Percentiles rank a stretch among this genome's conserved stretches.
Conservation (phyloP, 768 basidiomycete species). For the Lactarius hengduanensis region DNA sequence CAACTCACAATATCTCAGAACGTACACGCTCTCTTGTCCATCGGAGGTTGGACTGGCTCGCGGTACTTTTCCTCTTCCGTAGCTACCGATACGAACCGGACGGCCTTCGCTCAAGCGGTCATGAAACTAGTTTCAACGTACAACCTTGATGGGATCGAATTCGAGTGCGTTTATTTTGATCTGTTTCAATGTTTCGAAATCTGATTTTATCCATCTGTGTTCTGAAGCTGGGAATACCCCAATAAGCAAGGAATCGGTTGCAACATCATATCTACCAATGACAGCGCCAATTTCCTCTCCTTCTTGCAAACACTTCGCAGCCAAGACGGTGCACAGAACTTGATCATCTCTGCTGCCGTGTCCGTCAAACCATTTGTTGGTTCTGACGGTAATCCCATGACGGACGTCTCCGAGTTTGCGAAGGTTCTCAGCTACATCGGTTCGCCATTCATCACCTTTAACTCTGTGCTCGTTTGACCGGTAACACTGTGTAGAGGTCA, state of each 20-base stretch:
- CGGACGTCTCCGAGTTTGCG: conserved; percentile 71
- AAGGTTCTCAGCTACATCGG: conserved; percentile 62
- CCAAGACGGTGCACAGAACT: conserved; percentile 50
- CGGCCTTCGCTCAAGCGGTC: conserved; percentile 63
- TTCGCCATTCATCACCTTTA: conserved; percentile 4
- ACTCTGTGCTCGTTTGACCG: not conserved
- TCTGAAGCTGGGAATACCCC: conserved; percentile 85
- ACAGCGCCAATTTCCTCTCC: conserved; percentile 72
- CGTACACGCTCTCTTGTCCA: conserved; percentile 54
- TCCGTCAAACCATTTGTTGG: conserved; percentile 50
- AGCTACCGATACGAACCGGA: conserved; percentile 54
- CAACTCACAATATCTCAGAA: conserved; percentile 38
- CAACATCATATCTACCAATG: conserved; percentile 55
- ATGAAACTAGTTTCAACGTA: conserved; percentile 48
- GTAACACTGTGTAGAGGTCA: conserved; percentile 38
- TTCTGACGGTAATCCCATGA: conserved; percentile 52
- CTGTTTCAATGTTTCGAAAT: not conserved
- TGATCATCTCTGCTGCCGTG: conserved; percentile 58
- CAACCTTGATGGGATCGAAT: conserved; percentile 56
- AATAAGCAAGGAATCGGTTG: conserved; percentile 62
- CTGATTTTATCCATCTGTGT: not conserved
- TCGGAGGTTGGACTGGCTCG: conserved; percentile 74
- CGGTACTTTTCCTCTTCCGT: conserved; percentile 61
- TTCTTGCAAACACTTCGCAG: conserved; percentile 71
- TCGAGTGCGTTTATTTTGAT: conserved; percentile 30